Conservation (phyloP, 768 basidiomycete species). For the Hysterangium stoloniferum region DNA sequence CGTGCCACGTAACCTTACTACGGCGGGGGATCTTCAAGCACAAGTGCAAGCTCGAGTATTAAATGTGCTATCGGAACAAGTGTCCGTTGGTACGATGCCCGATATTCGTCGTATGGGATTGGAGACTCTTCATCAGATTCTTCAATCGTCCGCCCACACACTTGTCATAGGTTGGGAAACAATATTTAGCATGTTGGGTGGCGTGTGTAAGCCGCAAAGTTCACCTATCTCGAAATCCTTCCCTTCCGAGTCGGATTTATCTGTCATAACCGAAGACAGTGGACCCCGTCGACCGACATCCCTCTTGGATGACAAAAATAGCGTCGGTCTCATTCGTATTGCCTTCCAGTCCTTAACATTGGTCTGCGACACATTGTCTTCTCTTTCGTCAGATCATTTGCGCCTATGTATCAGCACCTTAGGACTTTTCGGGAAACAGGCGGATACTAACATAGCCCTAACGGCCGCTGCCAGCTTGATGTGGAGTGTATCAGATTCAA, state of each 20-base stretch:
- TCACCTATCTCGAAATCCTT: slow-evolving; percentile 33
- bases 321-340: slow-evolving; percentile 74
- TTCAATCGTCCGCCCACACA: slow-evolving; percentile 88
- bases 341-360: slow-evolving; percentile 91
- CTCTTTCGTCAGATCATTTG: slow-evolving; percentile 72
- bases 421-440: slow-evolving; percentile 85
- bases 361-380: slow-evolving; percentile 87
- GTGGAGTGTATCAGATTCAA: slow-evolving; percentile 95
- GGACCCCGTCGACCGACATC: slow-evolving; percentile 31
- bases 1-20: slow-evolving; percentile 62
- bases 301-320: slow-evolving; percentile 57
- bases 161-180: slow-evolving; percentile 89
- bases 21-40: slow-evolving; percentile 49
- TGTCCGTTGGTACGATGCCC: slow-evolving; percentile 29
- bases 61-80: slow-evolving; percentile 76
- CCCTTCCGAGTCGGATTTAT: slow-evolving; percentile 18
- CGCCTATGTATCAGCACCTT: slow-evolving; percentile 85
- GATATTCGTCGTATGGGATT: slow-evolving; percentile 77
- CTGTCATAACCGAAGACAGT: slow-evolving; percentile 4
- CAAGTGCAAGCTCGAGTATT: slow-evolving; percentile 77
- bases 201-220: slow-evolving; percentile 63
- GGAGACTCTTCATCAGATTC: slow-evolving; percentile 82
- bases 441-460: slow-evolving; percentile 92
- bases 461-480: slow-evolving; percentile 89
- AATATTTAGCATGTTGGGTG: slow-evolving; percentile 87